Percentiles rank a stretch among this genome's conserved stretches.
Evolutionary conservation across 192 early-diverging fungal genomes (phyloP).

Genomic region (Entrophospora sp.): DNA sequence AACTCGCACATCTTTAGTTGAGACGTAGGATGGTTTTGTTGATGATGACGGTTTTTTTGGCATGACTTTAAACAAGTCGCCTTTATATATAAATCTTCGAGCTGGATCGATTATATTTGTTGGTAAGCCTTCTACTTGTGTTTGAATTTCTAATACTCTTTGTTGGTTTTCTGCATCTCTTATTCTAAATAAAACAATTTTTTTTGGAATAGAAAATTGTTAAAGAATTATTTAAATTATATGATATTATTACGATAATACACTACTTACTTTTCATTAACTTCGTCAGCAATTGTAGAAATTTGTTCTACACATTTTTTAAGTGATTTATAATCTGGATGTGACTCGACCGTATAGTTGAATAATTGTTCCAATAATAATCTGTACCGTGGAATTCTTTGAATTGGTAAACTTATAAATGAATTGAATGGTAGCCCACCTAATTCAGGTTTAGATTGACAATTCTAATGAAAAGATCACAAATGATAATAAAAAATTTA

Average conservation of each 20-base stretch:
- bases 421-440: constrained; percentile 44
- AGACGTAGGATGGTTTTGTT: background rate
- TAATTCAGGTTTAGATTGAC: constrained; percentile 7
- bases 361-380: constrained; percentile 69
- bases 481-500: too few species aligned
- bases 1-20: background rate
- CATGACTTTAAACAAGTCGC: constrained; percentile 13
- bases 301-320: constrained; percentile 55
- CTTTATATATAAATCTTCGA: constrained; percentile 16
- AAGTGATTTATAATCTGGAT: constrained; percentile 65
- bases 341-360: constrained; percentile 52
- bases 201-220: too few species aligned
- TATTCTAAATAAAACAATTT: too few species aligned
- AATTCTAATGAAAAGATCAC: background rate
- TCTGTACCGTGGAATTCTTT: constrained; percentile 85
- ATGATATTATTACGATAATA: background rate
- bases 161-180: constrained; percentile 21
- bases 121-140: background rate
- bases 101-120: constrained; percentile 16
- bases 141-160: constrained; percentile 19
- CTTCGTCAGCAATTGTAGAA: constrained; percentile 55
- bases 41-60: background rate
- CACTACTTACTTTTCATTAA: constrained; percentile 56
- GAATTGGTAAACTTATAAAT: constrained; percentile 79
- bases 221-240: background rate